Evolutionary conservation across 805 yeast genomes (phyloP).

Genomic region (Lipomyces japonicus): DNA sequence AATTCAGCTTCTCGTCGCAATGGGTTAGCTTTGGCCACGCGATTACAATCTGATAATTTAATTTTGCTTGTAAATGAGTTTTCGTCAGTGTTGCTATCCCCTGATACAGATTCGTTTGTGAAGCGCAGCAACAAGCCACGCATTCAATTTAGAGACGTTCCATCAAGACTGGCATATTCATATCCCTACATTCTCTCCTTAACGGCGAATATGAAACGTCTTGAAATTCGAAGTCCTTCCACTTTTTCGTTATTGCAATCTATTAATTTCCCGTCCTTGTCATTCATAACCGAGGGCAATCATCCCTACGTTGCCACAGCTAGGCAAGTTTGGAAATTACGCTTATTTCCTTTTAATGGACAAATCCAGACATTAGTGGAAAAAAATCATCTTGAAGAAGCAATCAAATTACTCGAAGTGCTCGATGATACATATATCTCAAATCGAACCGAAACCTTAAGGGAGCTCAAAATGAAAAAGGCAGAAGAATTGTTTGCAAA

Average conservation of each 20-base stretch:
- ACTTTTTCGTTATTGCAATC: conserved; percentile 41
- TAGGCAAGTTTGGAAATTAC: conserved; percentile 33
- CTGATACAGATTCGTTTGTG: conserved; percentile 10
- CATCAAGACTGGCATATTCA: conserved; percentile 37
- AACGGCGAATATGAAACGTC: conserved; percentile 27
- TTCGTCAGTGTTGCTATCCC: conserved; percentile 17
- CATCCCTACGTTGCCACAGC: conserved; percentile 36
- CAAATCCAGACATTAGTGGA: conserved; percentile 39
- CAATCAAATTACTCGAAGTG: conserved; percentile 44
- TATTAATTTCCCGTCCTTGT: conserved; percentile 32
- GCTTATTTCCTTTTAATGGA: conserved; percentile 34
- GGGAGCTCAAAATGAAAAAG: conserved; percentile 45
- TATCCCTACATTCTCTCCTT: conserved; percentile 43
- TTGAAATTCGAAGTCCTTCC: conserved; percentile 43
- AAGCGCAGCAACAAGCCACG: conserved; percentile 16
- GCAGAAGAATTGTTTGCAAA: conserved; percentile 39
- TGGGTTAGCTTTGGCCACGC: conserved; percentile 19
- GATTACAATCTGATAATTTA: conserved; percentile 14
- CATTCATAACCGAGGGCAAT: conserved; percentile 31
- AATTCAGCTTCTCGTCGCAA: conserved; percentile 24
- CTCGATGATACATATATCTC: conserved; percentile 34
- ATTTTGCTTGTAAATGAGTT: conserved; percentile 22
- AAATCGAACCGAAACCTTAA: conserved; percentile 38
- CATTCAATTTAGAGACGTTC: conserved; percentile 25
- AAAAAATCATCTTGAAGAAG: conserved; percentile 41